Evolutionary conservation across 345 rosid genomes (phyloP).

Genomic region (Excoecaria agallocha): DNA sequence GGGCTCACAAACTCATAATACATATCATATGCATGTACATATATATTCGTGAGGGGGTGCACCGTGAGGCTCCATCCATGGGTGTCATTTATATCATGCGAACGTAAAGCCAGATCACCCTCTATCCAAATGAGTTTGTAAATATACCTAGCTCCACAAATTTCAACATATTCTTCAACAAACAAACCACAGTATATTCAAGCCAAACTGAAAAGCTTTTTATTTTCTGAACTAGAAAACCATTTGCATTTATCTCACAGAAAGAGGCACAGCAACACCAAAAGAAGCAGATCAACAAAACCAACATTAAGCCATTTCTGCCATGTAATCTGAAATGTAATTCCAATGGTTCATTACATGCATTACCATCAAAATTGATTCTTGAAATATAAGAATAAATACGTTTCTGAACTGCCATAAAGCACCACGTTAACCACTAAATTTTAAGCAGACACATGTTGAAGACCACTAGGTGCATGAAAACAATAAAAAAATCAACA

Average conservation of each 20-base stretch:
- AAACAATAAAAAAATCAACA: neutral
- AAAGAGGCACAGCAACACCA: neutral
- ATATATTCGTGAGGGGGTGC: no score
- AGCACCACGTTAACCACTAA: neutral
- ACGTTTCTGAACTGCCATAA: neutral
- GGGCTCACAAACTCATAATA: no score
- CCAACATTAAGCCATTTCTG: neutral
- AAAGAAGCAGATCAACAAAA: neutral
- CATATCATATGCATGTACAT: no score
- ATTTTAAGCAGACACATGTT: neutral
- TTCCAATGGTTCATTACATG: neutral
- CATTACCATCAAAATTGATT: neutral
- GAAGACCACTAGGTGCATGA: neutral
- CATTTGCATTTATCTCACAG: neutral
- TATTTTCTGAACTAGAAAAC: neutral
- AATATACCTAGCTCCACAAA: neutral
- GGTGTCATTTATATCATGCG: neutral
- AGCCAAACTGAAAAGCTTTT: neutral
- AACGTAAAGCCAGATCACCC: neutral
- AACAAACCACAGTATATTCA: no score
- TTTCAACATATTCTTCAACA: neutral
- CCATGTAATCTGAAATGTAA: neutral
- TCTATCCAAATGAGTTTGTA: neutral
- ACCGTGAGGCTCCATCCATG: no score
- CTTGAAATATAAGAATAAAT: neutral